Base-by-base conservation (phyloP, 2,329 filamentous ascomycete species). In the Macroventuria anomochaeta region DNA sequence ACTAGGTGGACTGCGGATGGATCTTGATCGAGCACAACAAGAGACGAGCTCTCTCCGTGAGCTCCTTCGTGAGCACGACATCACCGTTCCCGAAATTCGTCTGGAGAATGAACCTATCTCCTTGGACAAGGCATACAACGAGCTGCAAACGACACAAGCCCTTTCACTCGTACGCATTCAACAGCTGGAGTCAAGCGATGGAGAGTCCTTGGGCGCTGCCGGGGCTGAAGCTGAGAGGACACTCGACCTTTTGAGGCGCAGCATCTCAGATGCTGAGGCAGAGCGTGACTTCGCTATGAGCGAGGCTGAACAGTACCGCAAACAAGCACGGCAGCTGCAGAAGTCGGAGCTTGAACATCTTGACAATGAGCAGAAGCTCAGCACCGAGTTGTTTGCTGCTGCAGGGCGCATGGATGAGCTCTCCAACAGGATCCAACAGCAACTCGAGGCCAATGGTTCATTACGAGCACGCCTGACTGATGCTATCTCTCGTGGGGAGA, bases 1-100 rank as follows among this genome's bases (percentile, higher is more conserved):
- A 15, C 80, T 97, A 2, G 84, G 86, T 46, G 91, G 93, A 49
- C 79, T 97, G 51, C 96, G 96, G 78, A 97, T 96, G 89, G 93
- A 97, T 70, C 85, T 99, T 34, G 95, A 97, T 75, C 90, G 93
- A 58, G 93, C 95, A 21, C 91, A 97, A 74, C 90, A 95, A 72
- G 95, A 99, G 77, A 96, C 96, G 25, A 81, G 85, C 33, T 90
- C 90, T n/a, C 82, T 99, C 33, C 87, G 91, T 36, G 84, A 80
- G 26, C 80, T 97, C 21, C 82, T 97, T 17, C 80, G 87, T 56
- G 91, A 96, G 72, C 89, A 93, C 63, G 92, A 97, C 67, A 91
- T 93, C 49, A 80, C 87, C 33, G 86, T 90, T 20, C 87, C 88
- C 0, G 86, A 86, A 38, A 82, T 83, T 13, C 76, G 83, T 52